A percentile compares a stretch with the other conserved stretches of the same genome.
These are phyloP conservation scores for Colletotrichum sp. DNA, from an alignment of 2,329 filamentous ascomycete genomes.

Conservation along the genomic window DNA sequence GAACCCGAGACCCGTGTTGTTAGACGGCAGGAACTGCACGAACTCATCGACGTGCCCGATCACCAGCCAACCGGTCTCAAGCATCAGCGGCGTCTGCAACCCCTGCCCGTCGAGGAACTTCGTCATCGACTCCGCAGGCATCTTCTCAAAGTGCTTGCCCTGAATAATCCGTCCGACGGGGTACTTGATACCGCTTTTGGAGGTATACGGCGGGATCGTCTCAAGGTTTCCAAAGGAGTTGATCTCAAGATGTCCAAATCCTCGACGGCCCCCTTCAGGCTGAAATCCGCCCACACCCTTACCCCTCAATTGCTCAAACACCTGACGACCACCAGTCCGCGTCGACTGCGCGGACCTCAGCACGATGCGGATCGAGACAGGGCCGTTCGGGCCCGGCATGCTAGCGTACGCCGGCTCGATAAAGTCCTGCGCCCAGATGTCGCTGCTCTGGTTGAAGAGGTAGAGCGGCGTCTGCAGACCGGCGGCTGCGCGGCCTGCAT, in stretches of 20 bases:
- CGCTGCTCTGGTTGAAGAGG: conserved; percentile 26
- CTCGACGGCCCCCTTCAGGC: conserved; percentile 21
- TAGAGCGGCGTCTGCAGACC: conserved; percentile 24
- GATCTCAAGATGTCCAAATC: conserved; percentile 36
- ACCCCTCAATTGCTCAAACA: conserved; percentile 35
- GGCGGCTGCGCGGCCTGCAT: conserved; percentile 4
- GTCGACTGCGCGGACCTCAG: conserved; percentile 32
- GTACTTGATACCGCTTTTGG: not conserved
- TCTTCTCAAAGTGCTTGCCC: conserved; percentile 4
- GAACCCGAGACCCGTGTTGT: conserved; percentile 21
- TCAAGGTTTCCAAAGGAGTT: conserved; percentile 38
- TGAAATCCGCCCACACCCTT: conserved; percentile 36
- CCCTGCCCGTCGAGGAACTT: conserved; percentile 36
- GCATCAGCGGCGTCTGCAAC: conserved; percentile 35
- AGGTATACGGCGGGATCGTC: conserved; percentile 37
- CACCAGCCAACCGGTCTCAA: conserved; percentile 36
- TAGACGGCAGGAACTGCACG: conserved; percentile 33
- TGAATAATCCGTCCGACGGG: not conserved
- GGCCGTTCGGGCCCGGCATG: conserved; percentile 39
- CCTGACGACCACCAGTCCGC: conserved; percentile 31
- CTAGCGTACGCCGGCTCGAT: conserved; percentile 41
- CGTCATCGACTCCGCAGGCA: conserved; percentile 32
- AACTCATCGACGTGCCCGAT: conserved; percentile 39
- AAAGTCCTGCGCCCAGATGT: conserved; percentile 44
- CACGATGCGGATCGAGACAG: conserved; percentile 35